These are phyloP conservation scores for Candida buenavistaensis DNA, from an alignment of 1,139 yeast genomes.

Conservation along the genomic window DNA sequence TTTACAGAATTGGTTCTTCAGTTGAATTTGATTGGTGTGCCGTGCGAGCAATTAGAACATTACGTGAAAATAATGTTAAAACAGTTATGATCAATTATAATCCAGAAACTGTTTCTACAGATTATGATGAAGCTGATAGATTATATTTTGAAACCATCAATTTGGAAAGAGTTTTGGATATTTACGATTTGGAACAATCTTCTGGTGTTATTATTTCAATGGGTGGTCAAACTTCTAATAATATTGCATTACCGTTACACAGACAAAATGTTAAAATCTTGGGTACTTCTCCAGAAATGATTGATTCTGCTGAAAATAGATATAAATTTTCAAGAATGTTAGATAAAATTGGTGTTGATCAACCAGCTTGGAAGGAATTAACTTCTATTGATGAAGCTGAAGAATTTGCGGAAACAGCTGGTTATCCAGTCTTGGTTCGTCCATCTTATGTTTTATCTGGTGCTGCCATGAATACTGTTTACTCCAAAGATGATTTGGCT, in stretches of 20 bases:
- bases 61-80: conserved; percentile 82
- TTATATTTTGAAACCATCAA: conserved; percentile 93
- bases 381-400: conserved; percentile 86
- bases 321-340: conserved; percentile 94
- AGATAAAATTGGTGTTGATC: conserved; percentile 89
- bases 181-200: conserved; percentile 87
- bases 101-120: conserved; percentile 98
- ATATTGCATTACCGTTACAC: conserved; percentile 86
- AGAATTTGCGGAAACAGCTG: conserved; percentile 78
- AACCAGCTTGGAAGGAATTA: conserved; percentile 97
- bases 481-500: conserved; percentile 74
- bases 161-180: conserved; percentile 95
- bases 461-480: conserved; percentile 97
- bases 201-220: conserved; percentile 93
- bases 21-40: conserved; percentile 99
- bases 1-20: conserved; percentile 96
- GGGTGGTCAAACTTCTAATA: conserved; percentile 98
- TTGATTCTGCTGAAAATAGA: conserved; percentile 97
- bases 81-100: conserved; percentile 97
- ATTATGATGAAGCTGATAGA: conserved; percentile 97
- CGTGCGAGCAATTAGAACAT: conserved; percentile 92
- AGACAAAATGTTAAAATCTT: conserved; percentile 82
- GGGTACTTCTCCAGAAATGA: conserved; percentile 94
- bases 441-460: conserved; percentile 97
- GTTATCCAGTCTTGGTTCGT: conserved; percentile 95